A percentile compares a stretch with the other conserved stretches of the same genome.
These are phyloP conservation scores for Cordyceps cateniannulata DNA, from an alignment of 2,329 filamentous ascomycete genomes.

Conservation along the genomic window DNA sequence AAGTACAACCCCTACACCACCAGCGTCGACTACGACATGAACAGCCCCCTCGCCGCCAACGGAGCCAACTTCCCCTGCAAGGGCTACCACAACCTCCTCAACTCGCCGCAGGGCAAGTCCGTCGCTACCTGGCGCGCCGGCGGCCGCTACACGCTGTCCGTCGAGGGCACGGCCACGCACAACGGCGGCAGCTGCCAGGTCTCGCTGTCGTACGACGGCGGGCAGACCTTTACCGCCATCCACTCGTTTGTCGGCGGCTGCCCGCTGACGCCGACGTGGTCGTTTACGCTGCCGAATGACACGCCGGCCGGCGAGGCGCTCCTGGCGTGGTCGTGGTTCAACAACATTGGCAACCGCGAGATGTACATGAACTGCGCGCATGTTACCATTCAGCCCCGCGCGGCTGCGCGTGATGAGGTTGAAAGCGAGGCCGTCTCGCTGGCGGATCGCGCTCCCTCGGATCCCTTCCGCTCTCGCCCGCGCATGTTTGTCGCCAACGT, in stretches of 20 bases:
- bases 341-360: conserved; percentile 66
- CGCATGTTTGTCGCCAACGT: conserved; percentile 62
- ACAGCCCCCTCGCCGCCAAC: conserved; percentile 52
- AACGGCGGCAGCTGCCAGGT: conserved; percentile 66
- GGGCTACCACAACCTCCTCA: conserved; percentile 42
- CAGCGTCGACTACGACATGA: conserved; percentile 63
- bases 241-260: conserved; percentile 43
- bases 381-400: conserved; percentile 30
- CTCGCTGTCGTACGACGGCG: conserved; percentile 63
- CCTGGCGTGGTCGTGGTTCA: conserved; percentile 70
- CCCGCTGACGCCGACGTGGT: conserved; percentile 42
- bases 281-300: conserved; percentile 58
- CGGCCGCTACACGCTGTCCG: conserved; percentile 49
- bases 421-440: neutral
- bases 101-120: conserved; percentile 37
- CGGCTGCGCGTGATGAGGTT: neutral
- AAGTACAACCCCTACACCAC: conserved; percentile 41
- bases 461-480: conserved; percentile 29
- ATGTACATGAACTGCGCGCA: conserved; percentile 74
- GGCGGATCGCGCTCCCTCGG: conserved; percentile 6
- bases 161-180: conserved; percentile 53
- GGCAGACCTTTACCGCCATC: conserved; percentile 58
- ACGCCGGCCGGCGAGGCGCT: conserved; percentile 38
- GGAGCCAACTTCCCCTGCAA: conserved; percentile 71
- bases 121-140: conserved; percentile 57